Conservation (phyloP, 768 basidiomycete genomes). For the Naganishia kalamii region DNA sequence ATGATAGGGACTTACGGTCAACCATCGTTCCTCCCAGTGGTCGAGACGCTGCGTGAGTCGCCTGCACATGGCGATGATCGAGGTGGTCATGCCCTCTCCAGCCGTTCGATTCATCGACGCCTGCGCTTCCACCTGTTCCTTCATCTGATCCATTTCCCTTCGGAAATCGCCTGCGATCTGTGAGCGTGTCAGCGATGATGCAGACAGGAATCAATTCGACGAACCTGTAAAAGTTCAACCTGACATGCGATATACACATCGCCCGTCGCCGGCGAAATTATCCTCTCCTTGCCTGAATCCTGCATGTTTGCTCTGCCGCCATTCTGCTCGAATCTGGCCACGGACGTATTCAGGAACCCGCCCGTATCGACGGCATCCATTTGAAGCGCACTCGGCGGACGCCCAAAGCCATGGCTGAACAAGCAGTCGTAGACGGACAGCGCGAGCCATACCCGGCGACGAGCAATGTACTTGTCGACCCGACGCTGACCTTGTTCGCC, state of each 20-base stretch:
- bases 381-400: slow-evolving; percentile 31
- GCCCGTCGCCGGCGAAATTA: slow-evolving; percentile 27
- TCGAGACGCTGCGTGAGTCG: slow-evolving; percentile 33
- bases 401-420: slow-evolving; percentile 35
- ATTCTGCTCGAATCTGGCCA: slow-evolving; percentile 5
- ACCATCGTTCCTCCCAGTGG: slow-evolving; percentile 34
- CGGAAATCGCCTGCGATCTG: slow-evolving; percentile 32
- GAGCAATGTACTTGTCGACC: slow-evolving; percentile 31
- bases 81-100: slow-evolving; percentile 29
- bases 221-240: slow-evolving; percentile 30
- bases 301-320: neutral
- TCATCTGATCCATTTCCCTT: slow-evolving; percentile 32
- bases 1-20: slow-evolving; percentile 7
- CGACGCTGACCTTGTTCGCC: slow-evolving; percentile 27
- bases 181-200: neutral
- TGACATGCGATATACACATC: slow-evolving; percentile 37
- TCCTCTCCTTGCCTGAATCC: slow-evolving; percentile 10
- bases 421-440: slow-evolving; percentile 32
- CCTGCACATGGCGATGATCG: slow-evolving; percentile 25
- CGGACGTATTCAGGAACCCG: slow-evolving; percentile 30
- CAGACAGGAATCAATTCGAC: neutral
- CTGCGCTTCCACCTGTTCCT: slow-evolving; percentile 26
- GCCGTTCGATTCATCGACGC: slow-evolving; percentile 22
- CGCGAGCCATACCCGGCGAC: slow-evolving; percentile 33
- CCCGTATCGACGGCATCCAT: slow-evolving; percentile 35